Evolutionary conservation across 2,329 filamentous ascomycete species (phyloP).

Genomic region (Truncatella angustata): DNA sequence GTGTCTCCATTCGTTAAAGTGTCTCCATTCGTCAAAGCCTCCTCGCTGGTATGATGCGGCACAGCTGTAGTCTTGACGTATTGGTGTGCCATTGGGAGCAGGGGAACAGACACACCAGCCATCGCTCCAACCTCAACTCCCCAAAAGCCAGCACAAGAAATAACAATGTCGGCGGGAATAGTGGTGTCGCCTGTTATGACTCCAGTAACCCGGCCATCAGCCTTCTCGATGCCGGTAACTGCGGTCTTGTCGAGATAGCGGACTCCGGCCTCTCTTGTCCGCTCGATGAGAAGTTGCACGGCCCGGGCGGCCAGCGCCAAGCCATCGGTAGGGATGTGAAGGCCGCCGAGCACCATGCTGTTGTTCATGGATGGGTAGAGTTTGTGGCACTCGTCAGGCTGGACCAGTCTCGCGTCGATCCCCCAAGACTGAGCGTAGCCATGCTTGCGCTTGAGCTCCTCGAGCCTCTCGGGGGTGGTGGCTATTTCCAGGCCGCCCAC

Average conservation of each 20-base stretch:
- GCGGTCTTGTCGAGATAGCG: constrained; percentile 53
- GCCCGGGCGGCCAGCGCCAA: constrained; percentile 60
- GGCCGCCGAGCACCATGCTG: constrained; percentile 53
- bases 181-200: constrained; percentile 47
- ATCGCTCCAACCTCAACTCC: constrained; percentile 63
- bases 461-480: constrained; percentile 55
- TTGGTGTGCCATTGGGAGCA: constrained; percentile 61
- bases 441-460: constrained; percentile 62
- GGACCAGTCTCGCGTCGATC: constrained; percentile 52
- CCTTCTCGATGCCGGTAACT: constrained; percentile 55
- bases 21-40: constrained; percentile 16
- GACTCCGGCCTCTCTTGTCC: constrained; percentile 57
- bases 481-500: constrained; percentile 63
- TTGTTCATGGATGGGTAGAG: constrained; percentile 55
- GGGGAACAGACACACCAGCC: constrained; percentile 55
- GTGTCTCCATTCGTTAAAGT: constrained; percentile 27
- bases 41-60: constrained; percentile 11
- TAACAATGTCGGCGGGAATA: constrained; percentile 56
- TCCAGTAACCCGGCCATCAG: constrained; percentile 50
- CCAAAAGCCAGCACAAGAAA: constrained; percentile 66
- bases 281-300: constrained; percentile 58
- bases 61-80: constrained; percentile 61
- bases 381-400: constrained; percentile 48
- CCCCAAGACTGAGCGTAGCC: constrained; percentile 62
- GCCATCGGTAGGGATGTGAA: constrained; percentile 60